Evolutionary conservation across 257 asterid species (phyloP), one percentile per base, ranked within the genome.

Genomic region (Solanum pinnatisectum): DNA sequence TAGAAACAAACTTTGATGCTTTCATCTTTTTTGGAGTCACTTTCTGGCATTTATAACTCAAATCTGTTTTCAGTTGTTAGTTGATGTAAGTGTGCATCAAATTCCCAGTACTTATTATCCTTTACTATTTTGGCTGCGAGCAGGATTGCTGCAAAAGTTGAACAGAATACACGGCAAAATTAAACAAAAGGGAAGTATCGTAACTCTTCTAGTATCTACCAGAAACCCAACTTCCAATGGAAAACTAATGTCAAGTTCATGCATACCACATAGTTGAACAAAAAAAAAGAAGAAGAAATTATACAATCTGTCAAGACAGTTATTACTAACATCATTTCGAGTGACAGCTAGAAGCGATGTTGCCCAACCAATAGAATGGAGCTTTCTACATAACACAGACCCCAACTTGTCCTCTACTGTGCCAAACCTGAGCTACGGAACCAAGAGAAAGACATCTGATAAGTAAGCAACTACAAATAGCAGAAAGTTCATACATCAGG

Each of bases 381-480:
- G 95, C 93, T 94, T 93, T 74, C 77, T 88, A 87, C 94, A 92
- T 92, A 96, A 90, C 63, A 89, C 73, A 85, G 93, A 91, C 74
- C 97, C 91, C 91, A 95, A 87, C 87, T 84, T 91, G 90, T 95
- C 98, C 95, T 95, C 98, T 88, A 95, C 94, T 72, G 91, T 90
- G 94, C 98, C 98, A 91, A 91, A 96, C 94, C 99, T 96, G 99
- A 96, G 98, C 99, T 96, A 96, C 90, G 95, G 94, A 94, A 90
- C 92, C 94, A 91, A 91, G 87, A 88, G 83, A 90, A 88, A 88
- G 59, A 87, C 83, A 89, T 90, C 85, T 89, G 89, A 90, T 86
- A 90, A 89, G 85, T 87, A 91, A 89, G 89, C 44, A 35, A 63
- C 71, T 82, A 44, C 85, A 90, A 5, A 46, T 46, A 82, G 85